These are phyloP conservation scores for Pleurotus pulmonarius DNA, from an alignment of 768 basidiomycete genomes.

Conservation along the genomic window DNA sequence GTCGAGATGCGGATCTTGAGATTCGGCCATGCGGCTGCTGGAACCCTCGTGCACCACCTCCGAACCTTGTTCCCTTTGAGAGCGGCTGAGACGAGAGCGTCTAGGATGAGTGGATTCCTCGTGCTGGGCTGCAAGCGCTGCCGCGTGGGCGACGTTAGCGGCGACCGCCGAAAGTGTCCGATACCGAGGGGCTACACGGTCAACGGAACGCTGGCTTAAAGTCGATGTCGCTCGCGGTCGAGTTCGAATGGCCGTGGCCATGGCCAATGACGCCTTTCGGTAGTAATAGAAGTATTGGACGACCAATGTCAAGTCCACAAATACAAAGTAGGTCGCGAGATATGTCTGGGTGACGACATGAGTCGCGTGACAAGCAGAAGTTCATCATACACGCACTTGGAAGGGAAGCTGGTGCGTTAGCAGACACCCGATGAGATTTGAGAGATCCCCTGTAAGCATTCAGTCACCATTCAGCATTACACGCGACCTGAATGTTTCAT, in stretches of 20 bases:
- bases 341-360: conserved; percentile 53
- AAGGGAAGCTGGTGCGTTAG: conserved; percentile 93
- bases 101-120: conserved; percentile 40
- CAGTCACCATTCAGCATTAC: too few relatives aligned
- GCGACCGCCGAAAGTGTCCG: conserved; percentile 67
- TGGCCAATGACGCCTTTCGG: conserved; percentile 14
- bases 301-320: conserved; percentile 74
- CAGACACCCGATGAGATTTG: conserved; percentile 88
- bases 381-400: conserved; percentile 54
- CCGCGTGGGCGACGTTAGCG: conserved; percentile 68
- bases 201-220: conserved; percentile 45
- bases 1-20: conserved; percentile 8
- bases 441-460: conserved; percentile 70
- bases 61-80: conserved; percentile 25
- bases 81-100: conserved; percentile 15
- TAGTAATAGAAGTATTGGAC: conserved; percentile 81
- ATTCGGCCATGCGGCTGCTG: conserved; percentile 9
- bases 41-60: conserved; percentile 19
- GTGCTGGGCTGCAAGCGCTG: conserved; percentile 63
- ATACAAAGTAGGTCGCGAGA: conserved; percentile 89
- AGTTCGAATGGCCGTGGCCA: conserved; percentile 8
- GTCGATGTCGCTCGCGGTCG: conserved; percentile 39
- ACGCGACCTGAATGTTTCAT: neutral
- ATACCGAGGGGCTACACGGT: conserved; percentile 56
- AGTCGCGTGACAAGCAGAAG: conserved; percentile 9